Base-by-base conservation (phyloP, 768 basidiomycete genomes). In the Psilocybe azurescens region DNA sequence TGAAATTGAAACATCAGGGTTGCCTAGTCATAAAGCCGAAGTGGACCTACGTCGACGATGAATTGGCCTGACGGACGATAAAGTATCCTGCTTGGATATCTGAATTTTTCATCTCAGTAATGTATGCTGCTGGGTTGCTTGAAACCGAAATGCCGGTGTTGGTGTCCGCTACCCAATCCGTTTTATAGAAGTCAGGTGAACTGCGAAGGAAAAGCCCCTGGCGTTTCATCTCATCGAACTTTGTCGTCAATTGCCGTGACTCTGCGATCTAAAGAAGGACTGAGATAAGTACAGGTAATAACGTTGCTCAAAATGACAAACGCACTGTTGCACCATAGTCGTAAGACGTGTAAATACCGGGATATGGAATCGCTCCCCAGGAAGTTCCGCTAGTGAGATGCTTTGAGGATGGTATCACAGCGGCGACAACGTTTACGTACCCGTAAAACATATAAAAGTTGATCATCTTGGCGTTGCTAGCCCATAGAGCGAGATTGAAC, bases 381-480 rank as follows among this genome's bases (percentile, higher is more conserved):
- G 89, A 93, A 0, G 93, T 94, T 32, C 93, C 93, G 9, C 93
- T 93, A 1, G 14, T 8, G 14, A 39, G 11, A 44, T 44, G 5
- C 6, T 36, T 36, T 36, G 41, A 13, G 14, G n/a, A 44, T 44
- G 41, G n/a, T 13, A 44, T 5, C 4, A 44, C 14, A 44, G 14
- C 1, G 41, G 11, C 6, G 33, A 44, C 5, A 44, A 13, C 41
- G 14, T 39, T 39, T 39, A 41, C 76, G 60, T 71, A 89, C 89
- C 89, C 92, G 67, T 86, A 93, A 60, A 92, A 67, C 93, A 95
- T 94, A 73, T 95, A 95, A 63, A 90, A 91, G 67, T 85, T 93
- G 59, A 93, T 86, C 53, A 94, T 68, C 69, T 94, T 95, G 1
- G 86, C 90, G 72, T 94, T 94, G 47, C 84, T 82, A 6, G 93